A percentile compares a stretch with the other conserved stretches of the same genome.
Conservation (phyloP, 2,329 filamentous ascomycete species). For the Botrytis elliptica region DNA sequence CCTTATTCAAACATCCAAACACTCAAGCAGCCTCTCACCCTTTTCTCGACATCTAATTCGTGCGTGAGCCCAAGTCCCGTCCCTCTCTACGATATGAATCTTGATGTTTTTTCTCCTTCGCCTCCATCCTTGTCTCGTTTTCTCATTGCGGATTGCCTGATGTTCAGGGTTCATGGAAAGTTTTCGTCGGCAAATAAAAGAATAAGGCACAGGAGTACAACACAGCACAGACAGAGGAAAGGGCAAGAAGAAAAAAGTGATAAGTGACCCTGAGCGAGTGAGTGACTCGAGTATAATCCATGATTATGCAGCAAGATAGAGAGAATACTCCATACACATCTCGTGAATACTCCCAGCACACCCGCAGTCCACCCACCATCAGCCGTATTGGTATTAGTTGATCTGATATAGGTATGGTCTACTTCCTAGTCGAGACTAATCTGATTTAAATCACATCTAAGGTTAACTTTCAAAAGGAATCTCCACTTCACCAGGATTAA, state of each 20-base stretch:
- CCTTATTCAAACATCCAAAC: neutral
- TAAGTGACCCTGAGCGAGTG: neutral
- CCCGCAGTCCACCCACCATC: neutral
- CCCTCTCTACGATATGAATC: neutral
- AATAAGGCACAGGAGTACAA: neutral
- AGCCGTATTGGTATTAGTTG: neutral
- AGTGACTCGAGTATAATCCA: constrained; percentile 1
- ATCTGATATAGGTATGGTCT: neutral
- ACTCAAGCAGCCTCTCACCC: neutral
- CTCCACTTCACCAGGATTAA: neutral
- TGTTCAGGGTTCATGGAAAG: neutral
- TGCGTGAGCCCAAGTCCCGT: neutral
- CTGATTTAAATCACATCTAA: neutral
- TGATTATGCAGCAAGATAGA: neutral
- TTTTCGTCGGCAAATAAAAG: neutral
- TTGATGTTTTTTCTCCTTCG: neutral
- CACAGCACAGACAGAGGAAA: neutral
- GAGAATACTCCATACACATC: neutral
- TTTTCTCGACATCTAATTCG: neutral
- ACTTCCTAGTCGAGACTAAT: neutral
- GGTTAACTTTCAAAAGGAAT: constrained; percentile 2
- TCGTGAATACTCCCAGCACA: neutral
- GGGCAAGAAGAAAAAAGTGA: neutral
- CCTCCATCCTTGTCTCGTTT: neutral
- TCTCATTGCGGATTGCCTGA: neutral